Conservation (phyloP, 148 eudicot genomes). For the Rhododendron griersonianum region DNA sequence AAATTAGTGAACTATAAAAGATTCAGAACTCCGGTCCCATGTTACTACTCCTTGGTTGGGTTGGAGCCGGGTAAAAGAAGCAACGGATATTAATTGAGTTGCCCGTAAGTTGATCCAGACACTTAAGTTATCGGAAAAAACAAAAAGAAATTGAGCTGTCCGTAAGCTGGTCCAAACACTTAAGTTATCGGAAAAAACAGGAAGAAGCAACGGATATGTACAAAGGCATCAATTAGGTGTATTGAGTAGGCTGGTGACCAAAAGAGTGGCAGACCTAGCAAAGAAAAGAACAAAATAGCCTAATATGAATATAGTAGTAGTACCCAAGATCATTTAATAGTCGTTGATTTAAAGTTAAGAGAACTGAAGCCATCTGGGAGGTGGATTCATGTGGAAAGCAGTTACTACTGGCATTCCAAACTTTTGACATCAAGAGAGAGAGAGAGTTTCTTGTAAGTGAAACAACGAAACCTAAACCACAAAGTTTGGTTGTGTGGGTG, state of each 20-base stretch:
- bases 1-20: background rate
- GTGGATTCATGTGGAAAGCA: conserved; percentile 18
- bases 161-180: background rate
- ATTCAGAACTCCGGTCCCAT: background rate
- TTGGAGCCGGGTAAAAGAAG: background rate
- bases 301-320: background rate
- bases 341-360: background rate
- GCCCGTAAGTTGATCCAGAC: background rate
- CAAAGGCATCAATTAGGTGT: background rate
- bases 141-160: too few relatives aligned
- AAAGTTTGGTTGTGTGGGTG: conserved; percentile 9
- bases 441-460: conserved; percentile 19
- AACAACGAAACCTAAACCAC: conserved; percentile 16
- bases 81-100: background rate
- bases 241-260: conserved; percentile 9
- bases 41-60: background rate
- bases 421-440: conserved; percentile 8
- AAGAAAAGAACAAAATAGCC: conserved; percentile 16
- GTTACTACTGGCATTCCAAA: conserved; percentile 16
- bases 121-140: background rate
- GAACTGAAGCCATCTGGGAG: conserved; percentile 5
- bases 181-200: background rate
- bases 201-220: background rate
- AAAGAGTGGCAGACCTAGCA: conserved; percentile 11
- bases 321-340: background rate